Conservation (phyloP, 2,329 filamentous ascomycete genomes). For the Mycosphaerelloides madeirae region DNA sequence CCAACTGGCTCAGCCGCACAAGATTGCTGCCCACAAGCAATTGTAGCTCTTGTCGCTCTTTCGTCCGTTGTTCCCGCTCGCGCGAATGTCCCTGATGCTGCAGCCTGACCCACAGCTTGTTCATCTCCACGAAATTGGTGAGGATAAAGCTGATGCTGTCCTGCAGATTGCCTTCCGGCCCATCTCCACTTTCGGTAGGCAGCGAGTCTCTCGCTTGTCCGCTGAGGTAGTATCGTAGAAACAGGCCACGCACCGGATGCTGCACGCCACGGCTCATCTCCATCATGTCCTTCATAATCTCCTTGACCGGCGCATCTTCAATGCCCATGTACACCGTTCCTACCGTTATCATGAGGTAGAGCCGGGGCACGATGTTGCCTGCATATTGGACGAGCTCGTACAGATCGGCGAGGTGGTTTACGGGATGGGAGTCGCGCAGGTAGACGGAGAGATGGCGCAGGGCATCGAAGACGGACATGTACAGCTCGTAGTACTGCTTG, state of each 20-base stretch:
- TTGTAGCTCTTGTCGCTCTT: slow-evolving; percentile 92
- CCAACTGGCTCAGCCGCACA: slow-evolving; percentile 87
- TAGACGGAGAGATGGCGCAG: slow-evolving; percentile 93
- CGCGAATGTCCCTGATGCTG: slow-evolving; percentile 97
- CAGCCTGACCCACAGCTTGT: slow-evolving; percentile 96
- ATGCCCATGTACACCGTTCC: slow-evolving; percentile 99
- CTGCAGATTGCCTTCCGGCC: slow-evolving; percentile 89
- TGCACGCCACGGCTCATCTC: slow-evolving; percentile 99
- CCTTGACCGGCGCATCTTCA: slow-evolving; percentile 95
- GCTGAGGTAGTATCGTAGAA: slow-evolving; percentile 91
- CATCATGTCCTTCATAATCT: slow-evolving; percentile 99
- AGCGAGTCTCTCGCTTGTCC: slow-evolving; percentile 89
- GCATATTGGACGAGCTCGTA: slow-evolving; percentile 98
- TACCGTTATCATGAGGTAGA: slow-evolving; percentile 99
- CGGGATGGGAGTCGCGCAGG: slow-evolving; percentile 92
- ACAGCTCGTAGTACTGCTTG: slow-evolving; percentile 99
- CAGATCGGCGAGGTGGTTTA: slow-evolving; percentile 94
- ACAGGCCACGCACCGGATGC: slow-evolving; percentile 90
- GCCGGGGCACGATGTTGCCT: slow-evolving; percentile 90
- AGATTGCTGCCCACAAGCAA: slow-evolving; percentile 94
- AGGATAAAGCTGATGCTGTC: slow-evolving; percentile 97
- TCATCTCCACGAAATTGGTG: slow-evolving; percentile 99
- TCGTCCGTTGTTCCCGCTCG: slow-evolving; percentile 86
- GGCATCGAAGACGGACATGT: slow-evolving; percentile 98
- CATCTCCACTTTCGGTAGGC: slow-evolving; percentile 75